phyloP scores from a whole-genome alignment of 2,329 filamentous ascomycete genomes.

The Aspergillus sergii region DNA sequence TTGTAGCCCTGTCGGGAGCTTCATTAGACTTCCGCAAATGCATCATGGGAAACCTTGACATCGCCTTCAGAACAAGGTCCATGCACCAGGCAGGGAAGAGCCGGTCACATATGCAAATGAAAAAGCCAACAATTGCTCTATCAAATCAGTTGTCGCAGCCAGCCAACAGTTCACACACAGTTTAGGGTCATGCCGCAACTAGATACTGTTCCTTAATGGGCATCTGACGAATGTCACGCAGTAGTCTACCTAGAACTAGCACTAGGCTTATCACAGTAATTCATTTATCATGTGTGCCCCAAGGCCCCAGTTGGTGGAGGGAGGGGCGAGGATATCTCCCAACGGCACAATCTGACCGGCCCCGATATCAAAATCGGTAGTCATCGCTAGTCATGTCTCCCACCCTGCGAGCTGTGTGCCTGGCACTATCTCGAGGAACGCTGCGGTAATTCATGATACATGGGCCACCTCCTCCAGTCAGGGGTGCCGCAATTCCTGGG shows the following conservation, averaged over 20 bases:
- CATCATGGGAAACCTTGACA: slow-evolving; percentile 27
- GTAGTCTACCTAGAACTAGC: slow-evolving; percentile 9
- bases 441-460: slow-evolving; percentile 15
- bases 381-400: slow-evolving; percentile 7
- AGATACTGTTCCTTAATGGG: slow-evolving; percentile 14
- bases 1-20: slow-evolving; percentile 20
- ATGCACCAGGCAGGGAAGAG: slow-evolving; percentile 11
- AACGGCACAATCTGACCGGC: slow-evolving; percentile 15
- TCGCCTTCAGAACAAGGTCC: slow-evolving; percentile 24
- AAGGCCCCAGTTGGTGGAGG: slow-evolving; percentile 7
- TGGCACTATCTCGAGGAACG: slow-evolving; percentile 8
- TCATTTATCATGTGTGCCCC: slow-evolving; percentile 18
- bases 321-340: slow-evolving; percentile 8
- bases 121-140: slow-evolving; percentile 19
- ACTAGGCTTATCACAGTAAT: slow-evolving; percentile 13
- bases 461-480: slow-evolving; percentile 21
- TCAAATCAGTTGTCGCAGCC: slow-evolving; percentile 25
- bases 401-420: slow-evolving; percentile 10
- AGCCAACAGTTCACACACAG: slow-evolving; percentile 23
- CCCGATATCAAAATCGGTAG: slow-evolving; percentile 15
- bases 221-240: slow-evolving; percentile 28
- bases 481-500: slow-evolving; percentile 19
- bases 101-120: slow-evolving; percentile 24
- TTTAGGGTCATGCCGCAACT: slow-evolving; percentile 25
- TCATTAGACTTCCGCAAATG: slow-evolving; percentile 24